A percentile compares a stretch with the other conserved stretches of the same genome.
Evolutionary conservation across 164 flowering plant genomes (phyloP).

Genomic region (Stephania japonica): DNA sequence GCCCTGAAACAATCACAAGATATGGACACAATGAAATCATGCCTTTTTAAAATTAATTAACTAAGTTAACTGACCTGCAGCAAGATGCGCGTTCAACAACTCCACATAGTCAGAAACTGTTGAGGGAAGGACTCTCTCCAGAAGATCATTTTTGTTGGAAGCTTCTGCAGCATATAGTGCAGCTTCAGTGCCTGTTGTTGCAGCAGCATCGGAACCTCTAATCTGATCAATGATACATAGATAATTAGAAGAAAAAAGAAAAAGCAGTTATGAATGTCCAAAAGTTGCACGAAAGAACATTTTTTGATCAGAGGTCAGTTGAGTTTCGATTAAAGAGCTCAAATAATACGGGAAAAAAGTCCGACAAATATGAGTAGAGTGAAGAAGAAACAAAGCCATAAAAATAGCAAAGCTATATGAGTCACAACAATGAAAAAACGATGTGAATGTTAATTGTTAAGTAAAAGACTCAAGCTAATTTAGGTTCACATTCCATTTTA

Average conservation of each 20-base stretch:
- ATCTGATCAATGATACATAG: slow-evolving; percentile 33
- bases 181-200: slow-evolving; percentile 81
- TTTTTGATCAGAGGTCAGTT: neutral
- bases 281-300: neutral
- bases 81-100: slow-evolving; percentile 77
- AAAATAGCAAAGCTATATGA: neutral
- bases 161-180: slow-evolving; percentile 94
- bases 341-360: neutral
- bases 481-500: neutral
- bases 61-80: slow-evolving; percentile 53
- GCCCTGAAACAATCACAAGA: slow-evolving; percentile 44
- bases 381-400: neutral
- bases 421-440: neutral
- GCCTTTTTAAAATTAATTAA: neutral
- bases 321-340: neutral
- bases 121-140: slow-evolving; percentile 80
- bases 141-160: slow-evolving; percentile 73
- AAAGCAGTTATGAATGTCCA: neutral
- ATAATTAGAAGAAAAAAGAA: slow-evolving; percentile 1
- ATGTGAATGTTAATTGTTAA: neutral
- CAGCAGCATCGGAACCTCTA: slow-evolving; percentile 93
- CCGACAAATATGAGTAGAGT: neutral
- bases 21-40: slow-evolving; percentile 8
- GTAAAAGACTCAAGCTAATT: neutral
- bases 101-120: slow-evolving; percentile 72